Evolutionary conservation across 768 basidiomycete species (phyloP).

Genomic region (Cubamyces lactineus): DNA sequence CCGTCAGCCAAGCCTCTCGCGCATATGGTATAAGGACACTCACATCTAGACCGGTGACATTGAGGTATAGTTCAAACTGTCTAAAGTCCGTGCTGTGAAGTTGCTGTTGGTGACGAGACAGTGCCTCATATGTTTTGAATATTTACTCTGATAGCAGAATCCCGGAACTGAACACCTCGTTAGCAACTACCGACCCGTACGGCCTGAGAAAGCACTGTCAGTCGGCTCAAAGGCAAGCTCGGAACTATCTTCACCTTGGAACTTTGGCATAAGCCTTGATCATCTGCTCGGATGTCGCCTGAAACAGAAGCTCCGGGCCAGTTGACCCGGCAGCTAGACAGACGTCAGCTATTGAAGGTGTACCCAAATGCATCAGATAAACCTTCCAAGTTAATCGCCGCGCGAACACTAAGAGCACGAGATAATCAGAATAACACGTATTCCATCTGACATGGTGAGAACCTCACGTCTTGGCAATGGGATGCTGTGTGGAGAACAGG

Average conservation of each 20-base stretch:
- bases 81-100: constrained; percentile 85
- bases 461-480: constrained; percentile 66
- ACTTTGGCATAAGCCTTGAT: constrained; percentile 87
- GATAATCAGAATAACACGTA: background rate
- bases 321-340: constrained; percentile 77
- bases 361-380: constrained; percentile 4
- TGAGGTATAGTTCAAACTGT: constrained; percentile 89
- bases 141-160: constrained; percentile 86
- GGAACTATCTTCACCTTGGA: constrained; percentile 53
- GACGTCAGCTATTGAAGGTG: constrained; percentile 1
- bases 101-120: background rate
- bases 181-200: constrained; percentile 86
- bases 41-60: constrained; percentile 90
- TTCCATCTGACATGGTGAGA: background rate
- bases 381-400: constrained; percentile 92
- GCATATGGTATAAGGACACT: constrained; percentile 29
- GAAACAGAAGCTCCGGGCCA: constrained; percentile 90
- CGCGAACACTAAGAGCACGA: constrained; percentile 60
- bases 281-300: constrained; percentile 96
- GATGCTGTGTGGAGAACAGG: constrained; percentile 90
- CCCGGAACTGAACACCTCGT: constrained; percentile 92
- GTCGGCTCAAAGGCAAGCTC: background rate
- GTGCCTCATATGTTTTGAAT: background rate
- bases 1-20: background rate
- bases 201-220: constrained; percentile 51